Conservation (phyloP, 768 basidiomycete species). For the Tremella mesenterica region DNA sequence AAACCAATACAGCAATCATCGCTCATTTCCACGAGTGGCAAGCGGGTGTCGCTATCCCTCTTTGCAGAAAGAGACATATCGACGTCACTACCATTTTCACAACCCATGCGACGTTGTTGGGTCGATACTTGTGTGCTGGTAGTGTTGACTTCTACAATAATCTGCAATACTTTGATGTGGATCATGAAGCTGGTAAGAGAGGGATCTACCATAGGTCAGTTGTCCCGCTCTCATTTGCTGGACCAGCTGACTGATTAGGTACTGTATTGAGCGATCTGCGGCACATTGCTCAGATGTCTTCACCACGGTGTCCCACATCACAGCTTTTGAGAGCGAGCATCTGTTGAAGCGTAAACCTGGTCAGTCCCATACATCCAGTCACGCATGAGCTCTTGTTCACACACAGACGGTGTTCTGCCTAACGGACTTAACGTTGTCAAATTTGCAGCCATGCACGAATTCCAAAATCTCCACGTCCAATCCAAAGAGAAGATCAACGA, state of each 20-base stretch:
- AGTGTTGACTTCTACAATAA: conserved; percentile 99
- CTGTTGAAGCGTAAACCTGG: conserved; percentile 84
- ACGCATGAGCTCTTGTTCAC: background rate
- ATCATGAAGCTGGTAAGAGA: conserved; percentile 97
- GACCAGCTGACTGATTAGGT: conserved; percentile 43
- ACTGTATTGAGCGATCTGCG: conserved; percentile 93
- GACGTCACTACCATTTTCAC: conserved; percentile 99
- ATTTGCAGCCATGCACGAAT: conserved; percentile 99
- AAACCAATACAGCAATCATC: conserved; percentile 74
- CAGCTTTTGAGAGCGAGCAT: conserved; percentile 94
- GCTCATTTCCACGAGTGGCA: conserved; percentile 99
- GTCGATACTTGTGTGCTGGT: conserved; percentile 96
- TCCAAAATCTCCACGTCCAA: conserved; percentile 77
- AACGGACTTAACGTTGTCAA: conserved; percentile 98
- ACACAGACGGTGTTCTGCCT: conserved; percentile 79
- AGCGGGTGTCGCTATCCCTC: conserved; percentile 79
- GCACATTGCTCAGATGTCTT: conserved; percentile 96
- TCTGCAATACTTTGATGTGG: conserved; percentile 97
- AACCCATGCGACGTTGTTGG: conserved; percentile 94
- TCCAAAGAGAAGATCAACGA: conserved; percentile 98
- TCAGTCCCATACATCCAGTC: conserved; percentile 15
- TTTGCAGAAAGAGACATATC: conserved; percentile 91
- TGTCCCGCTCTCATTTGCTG: background rate
- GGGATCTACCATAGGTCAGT: conserved; percentile 81
- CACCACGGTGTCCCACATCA: conserved; percentile 96